A percentile compares a stretch with the other conserved stretches of the same genome.
Conservation (phyloP, 768 basidiomycete species). For the Tylopilus sp. region DNA sequence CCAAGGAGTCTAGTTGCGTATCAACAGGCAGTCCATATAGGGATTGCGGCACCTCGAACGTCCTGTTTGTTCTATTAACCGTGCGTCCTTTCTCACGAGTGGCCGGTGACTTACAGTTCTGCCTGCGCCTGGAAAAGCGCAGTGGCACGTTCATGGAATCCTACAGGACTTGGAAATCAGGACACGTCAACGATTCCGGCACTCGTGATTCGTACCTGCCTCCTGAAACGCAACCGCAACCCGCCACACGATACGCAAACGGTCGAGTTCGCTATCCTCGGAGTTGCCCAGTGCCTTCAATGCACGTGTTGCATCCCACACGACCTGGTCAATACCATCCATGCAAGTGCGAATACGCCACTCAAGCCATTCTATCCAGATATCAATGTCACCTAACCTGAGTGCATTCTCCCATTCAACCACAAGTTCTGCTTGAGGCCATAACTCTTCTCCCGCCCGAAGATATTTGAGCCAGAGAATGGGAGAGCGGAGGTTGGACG, state of each 20-base stretch:
- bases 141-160: constrained; percentile 68
- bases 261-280: constrained; percentile 47
- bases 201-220: constrained; percentile 52
- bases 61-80: constrained; percentile 36
- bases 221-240: constrained; percentile 55
- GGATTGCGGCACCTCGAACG: constrained; percentile 52
- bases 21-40: constrained; percentile 43
- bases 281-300: constrained; percentile 39
- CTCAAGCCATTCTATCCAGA: constrained; percentile 80
- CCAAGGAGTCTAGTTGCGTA: constrained; percentile 53
- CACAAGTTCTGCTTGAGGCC: constrained; percentile 51
- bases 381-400: constrained; percentile 45
- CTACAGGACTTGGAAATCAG: constrained; percentile 34
- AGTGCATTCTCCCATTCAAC: constrained; percentile 73
- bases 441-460: constrained; percentile 68
- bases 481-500: constrained; percentile 47
- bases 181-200: neutral
- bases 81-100: neutral
- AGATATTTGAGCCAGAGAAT: constrained; percentile 61
- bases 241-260: constrained; percentile 70
- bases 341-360: constrained; percentile 57
- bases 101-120: constrained; percentile 56
- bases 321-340: constrained; percentile 49
- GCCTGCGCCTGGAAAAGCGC: constrained; percentile 83
- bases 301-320: constrained; percentile 49